Evolutionary conservation across 352 stramenopile species (phyloP).

Genomic region (Salisapilia sapeloensis): DNA sequence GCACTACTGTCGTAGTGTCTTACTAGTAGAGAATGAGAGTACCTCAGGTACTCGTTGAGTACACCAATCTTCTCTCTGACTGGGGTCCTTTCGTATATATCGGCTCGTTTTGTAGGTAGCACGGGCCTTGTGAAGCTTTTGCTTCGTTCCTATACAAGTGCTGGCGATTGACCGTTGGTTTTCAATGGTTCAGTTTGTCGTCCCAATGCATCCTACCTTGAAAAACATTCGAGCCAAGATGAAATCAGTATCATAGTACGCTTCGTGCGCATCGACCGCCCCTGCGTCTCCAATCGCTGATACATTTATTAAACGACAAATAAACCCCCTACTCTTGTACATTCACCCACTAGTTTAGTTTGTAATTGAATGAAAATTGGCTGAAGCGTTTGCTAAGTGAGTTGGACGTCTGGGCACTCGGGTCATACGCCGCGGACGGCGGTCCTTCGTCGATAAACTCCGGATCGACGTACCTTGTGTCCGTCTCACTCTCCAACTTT

Average conservation of each 20-base stretch:
- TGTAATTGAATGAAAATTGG: constrained; percentile 85
- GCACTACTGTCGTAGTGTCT: constrained; percentile 11
- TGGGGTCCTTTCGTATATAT: constrained; percentile 8
- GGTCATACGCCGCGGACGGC: constrained; percentile 63
- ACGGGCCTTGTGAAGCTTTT: constrained; percentile 3
- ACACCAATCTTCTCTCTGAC: constrained; percentile 63
- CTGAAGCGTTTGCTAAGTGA: constrained; percentile 75
- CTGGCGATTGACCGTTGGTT: constrained; percentile 61
- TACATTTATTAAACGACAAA: no score
- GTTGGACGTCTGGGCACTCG: constrained; percentile 34
- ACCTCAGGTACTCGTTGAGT: constrained; percentile 59
- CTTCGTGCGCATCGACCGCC: constrained; percentile 35
- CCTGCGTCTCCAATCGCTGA: constrained; percentile 70
- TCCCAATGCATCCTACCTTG: constrained; percentile 37
- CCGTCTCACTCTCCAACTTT: constrained; percentile 69
- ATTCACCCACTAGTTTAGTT: constrained; percentile 13
- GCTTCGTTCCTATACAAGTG: constrained; percentile 26
- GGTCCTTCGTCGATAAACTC: constrained; percentile 79
- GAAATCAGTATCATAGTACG: constrained; percentile 73
- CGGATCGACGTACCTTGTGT: constrained; percentile 79
- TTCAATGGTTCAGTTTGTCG: constrained; percentile 39
- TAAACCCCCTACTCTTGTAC: no score
- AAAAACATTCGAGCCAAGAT: constrained; percentile 24
- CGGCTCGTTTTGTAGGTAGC: constrained; percentile 24
- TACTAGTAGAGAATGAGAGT: constrained; percentile 19